Evolutionary conservation across 352 stramenopile species (phyloP).

Genomic region (Phytophthora palmivora): DNA sequence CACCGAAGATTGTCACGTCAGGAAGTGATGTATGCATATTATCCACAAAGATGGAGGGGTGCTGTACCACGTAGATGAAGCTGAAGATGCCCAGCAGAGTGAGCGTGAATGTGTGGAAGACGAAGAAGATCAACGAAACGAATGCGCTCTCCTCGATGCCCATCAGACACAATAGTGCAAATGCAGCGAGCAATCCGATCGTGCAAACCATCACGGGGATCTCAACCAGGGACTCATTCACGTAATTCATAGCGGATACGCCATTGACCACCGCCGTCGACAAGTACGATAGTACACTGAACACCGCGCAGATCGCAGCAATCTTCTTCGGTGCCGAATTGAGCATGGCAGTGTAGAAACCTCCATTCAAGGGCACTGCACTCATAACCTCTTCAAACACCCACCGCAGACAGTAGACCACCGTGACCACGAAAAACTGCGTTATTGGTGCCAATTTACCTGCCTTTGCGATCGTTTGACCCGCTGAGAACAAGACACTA

Average conservation of each 20-base stretch:
- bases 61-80: conserved; percentile 62
- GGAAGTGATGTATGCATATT: conserved; percentile 77
- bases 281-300: conserved; percentile 92
- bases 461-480: conserved; percentile 55
- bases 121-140: conserved; percentile 85
- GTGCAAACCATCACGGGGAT: conserved; percentile 55
- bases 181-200: conserved; percentile 72
- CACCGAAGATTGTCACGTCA: conserved; percentile 59
- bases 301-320: conserved; percentile 79
- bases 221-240: conserved; percentile 69
- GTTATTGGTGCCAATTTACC: conserved; percentile 85
- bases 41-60: conserved; percentile 66
- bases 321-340: conserved; percentile 91
- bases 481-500: conserved; percentile 82
- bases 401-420: conserved; percentile 73
- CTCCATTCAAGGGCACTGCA: conserved; percentile 90
- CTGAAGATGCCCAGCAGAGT: conserved; percentile 56
- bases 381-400: conserved; percentile 92
- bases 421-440: conserved; percentile 72
- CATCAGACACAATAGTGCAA: conserved; percentile 77
- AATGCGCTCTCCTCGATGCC: conserved; percentile 88
- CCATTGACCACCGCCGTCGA: conserved; percentile 80
- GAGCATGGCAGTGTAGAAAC: conserved; percentile 92
- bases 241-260: conserved; percentile 83
- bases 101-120: conserved; percentile 77